Evolutionary conservation across 768 basidiomycete genomes (phyloP).

Genomic region (Calvatia gigantea): DNA sequence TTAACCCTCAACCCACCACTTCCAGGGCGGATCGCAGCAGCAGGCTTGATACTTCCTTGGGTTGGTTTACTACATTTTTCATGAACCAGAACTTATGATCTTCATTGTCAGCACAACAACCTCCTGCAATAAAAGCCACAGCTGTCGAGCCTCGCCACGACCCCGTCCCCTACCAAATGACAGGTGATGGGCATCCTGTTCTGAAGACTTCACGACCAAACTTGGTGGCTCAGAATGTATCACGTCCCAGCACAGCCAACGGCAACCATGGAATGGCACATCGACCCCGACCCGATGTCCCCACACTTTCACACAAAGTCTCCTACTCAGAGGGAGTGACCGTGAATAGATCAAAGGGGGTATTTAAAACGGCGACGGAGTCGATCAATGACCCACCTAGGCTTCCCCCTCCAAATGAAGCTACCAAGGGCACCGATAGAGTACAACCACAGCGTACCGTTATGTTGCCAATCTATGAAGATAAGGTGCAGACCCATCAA

Average conservation of each 20-base stretch:
- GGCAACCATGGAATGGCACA: background rate
- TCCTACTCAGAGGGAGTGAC: background rate
- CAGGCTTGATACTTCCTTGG: background rate
- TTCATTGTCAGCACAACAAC: background rate
- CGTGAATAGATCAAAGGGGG: background rate
- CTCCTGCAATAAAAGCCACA: no score
- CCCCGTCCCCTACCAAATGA: background rate
- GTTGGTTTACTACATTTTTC: background rate
- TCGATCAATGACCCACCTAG: background rate
- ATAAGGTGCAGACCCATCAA: background rate
- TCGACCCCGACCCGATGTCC: background rate
- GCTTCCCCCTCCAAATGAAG: background rate
- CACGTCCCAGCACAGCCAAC: background rate
- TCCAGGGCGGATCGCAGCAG: background rate
- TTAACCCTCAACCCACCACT: background rate
- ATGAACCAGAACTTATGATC: background rate
- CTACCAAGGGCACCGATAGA: background rate
- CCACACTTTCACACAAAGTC: background rate
- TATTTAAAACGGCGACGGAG: background rate
- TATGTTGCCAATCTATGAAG: background rate
- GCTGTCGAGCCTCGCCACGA: background rate
- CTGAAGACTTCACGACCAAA: background rate
- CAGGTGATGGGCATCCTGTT: background rate
- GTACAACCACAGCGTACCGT: background rate
- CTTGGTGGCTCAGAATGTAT: background rate